phyloP scores from a whole-genome alignment of 306 rosid species.

The Prosopis cineraria region DNA sequence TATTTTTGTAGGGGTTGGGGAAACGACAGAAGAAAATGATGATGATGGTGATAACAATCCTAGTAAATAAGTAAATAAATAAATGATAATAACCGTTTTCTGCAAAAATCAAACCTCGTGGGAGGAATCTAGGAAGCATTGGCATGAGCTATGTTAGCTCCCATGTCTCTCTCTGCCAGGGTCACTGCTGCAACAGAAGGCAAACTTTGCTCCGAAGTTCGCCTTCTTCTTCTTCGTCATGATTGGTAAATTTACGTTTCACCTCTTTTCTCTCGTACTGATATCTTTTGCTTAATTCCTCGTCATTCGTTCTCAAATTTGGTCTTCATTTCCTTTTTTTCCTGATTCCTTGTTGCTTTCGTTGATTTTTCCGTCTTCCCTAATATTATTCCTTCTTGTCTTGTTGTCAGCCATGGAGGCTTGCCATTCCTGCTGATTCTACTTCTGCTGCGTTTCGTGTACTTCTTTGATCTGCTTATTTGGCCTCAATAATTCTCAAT shows the following conservation, averaged over 20 bases:
- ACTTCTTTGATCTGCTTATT: slow-evolving; percentile 3
- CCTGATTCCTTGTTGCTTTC: neutral
- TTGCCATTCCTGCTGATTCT: neutral
- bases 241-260: neutral
- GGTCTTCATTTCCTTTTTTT: neutral
- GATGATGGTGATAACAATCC: neutral
- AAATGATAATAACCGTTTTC: neutral
- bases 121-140: slow-evolving; percentile 39
- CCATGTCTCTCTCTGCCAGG: slow-evolving; percentile 39
- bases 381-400: neutral
- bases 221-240: neutral
- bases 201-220: slow-evolving; percentile 7
- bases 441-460: slow-evolving; percentile 2
- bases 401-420: neutral
- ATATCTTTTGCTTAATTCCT: neutral
- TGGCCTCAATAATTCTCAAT: neutral
- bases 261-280: neutral
- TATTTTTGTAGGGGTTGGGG: no score
- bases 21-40: neutral
- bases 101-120: slow-evolving; percentile 50
- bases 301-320: neutral
- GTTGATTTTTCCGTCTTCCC: neutral
- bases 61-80: neutral
- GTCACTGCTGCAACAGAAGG: neutral
- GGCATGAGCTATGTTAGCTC: slow-evolving; percentile 7